Percentiles rank a stretch among this genome's conserved stretches.
phyloP scores from a whole-genome alignment of 306 rosid genomes.

The Gastrolobium villosum region DNA sequence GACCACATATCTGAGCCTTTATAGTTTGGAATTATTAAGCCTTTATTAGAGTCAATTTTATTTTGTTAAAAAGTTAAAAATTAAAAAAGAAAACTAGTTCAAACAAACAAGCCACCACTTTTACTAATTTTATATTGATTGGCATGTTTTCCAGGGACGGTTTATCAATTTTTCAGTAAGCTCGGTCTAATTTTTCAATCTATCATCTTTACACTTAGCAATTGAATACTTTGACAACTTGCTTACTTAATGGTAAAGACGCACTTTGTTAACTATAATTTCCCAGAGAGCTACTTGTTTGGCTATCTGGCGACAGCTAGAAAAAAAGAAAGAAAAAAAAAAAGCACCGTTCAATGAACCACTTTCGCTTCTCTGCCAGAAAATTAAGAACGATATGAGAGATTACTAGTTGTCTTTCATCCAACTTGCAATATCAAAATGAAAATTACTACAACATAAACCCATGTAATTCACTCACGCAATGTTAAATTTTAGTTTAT shows the following conservation, averaged over 20 bases:
- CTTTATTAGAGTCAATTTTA: too few species aligned
- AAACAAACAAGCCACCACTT: too few species aligned
- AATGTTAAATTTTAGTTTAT: background rate
- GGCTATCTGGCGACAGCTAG: background rate
- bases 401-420: background rate
- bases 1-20: too few species aligned
- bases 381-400: background rate
- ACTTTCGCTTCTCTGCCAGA: background rate
- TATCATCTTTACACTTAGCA: background rate
- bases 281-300: slow-evolving; percentile 18
- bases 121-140: too few species aligned
- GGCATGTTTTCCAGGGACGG: too few species aligned
- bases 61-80: too few species aligned
- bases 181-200: background rate
- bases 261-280: slow-evolving; percentile 9
- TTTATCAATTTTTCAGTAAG: too few species aligned
- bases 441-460: background rate
- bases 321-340: background rate
- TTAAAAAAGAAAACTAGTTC: too few species aligned
- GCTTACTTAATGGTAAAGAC: background rate
- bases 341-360: slow-evolving; percentile 38
- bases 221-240: slow-evolving; percentile 24
- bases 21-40: too few species aligned
- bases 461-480: background rate
- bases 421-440: slow-evolving; percentile 11